These are phyloP conservation scores for Naganishia albida DNA, from an alignment of 1,284 basidiomycete species.

Conservation along the genomic window DNA sequence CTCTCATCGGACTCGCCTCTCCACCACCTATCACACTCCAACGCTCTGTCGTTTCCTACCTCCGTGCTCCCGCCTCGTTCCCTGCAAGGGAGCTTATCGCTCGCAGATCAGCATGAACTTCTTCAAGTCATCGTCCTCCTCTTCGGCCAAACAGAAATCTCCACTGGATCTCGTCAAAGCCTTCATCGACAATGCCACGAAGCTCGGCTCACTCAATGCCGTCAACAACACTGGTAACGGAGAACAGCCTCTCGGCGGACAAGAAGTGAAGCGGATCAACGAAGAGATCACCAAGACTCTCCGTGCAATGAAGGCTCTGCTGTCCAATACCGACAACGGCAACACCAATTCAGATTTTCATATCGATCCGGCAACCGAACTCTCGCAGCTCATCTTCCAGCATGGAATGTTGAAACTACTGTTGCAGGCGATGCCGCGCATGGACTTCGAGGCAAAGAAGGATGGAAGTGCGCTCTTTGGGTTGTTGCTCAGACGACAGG, in stretches of 20 bases:
- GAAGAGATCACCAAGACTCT: slow-evolving; percentile 26
- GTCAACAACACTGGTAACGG: background rate
- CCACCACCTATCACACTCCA: background rate
- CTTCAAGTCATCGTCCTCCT: slow-evolving; percentile 32
- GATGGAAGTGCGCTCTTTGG: slow-evolving; percentile 98
- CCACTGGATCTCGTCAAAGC: slow-evolving; percentile 35
- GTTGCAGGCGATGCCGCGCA: slow-evolving; percentile 74
- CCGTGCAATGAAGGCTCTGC: slow-evolving; percentile 23
- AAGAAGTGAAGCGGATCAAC: slow-evolving; percentile 14
- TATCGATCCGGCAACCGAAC: slow-evolving; percentile 64
- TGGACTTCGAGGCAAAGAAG: slow-evolving; percentile 92
- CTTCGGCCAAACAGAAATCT: slow-evolving; percentile 22
- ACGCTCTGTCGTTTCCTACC: no score
- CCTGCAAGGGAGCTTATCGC: no score
- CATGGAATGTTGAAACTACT: slow-evolving; percentile 82
- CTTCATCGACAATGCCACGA: slow-evolving; percentile 34
- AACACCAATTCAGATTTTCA: background rate
- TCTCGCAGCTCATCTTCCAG: slow-evolving; percentile 93
- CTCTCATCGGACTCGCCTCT: background rate
- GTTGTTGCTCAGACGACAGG: slow-evolving; percentile 89
- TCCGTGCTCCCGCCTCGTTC: no score
- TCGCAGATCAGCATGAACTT: slow-evolving; percentile 36
- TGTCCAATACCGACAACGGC: slow-evolving; percentile 7
- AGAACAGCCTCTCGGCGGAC: background rate
- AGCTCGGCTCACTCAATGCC: slow-evolving; percentile 28